Evolutionary conservation across 1,284 basidiomycete genomes (phyloP).

Genomic region (Ceratobasidium sp.): DNA sequence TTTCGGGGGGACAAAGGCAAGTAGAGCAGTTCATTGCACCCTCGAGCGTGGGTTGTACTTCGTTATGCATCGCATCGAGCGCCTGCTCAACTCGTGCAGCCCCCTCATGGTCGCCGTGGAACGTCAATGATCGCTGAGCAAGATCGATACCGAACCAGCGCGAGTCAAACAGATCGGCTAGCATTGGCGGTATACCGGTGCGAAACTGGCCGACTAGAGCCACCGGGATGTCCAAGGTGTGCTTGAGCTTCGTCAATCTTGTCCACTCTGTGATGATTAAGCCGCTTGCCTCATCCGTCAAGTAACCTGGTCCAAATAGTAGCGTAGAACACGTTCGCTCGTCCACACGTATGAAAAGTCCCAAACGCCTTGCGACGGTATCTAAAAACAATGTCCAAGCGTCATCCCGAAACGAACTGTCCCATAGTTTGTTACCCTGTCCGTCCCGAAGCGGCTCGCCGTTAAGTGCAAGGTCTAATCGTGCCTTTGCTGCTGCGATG

Average conservation of each 20-base stretch:
- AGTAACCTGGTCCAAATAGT: background rate
- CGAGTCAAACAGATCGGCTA: too few species aligned
- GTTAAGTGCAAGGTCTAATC: conserved; percentile 10
- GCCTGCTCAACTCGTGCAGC: background rate
- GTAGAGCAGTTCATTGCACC: conserved; percentile 37
- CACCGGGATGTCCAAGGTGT: too few species aligned
- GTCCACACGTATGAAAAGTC: conserved; percentile 2
- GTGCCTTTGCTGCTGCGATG: conserved; percentile 18
- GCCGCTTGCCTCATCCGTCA: too few species aligned
- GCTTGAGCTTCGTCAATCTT: too few species aligned
- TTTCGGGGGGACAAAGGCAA: conserved; percentile 26
- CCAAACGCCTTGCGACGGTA: background rate
- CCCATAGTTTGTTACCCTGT: conserved; percentile 3
- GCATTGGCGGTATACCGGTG: too few species aligned
- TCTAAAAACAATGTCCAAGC: background rate
- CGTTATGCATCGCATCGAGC: background rate
- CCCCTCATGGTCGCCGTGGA: too few species aligned
- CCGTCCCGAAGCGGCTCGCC: conserved; percentile 7
- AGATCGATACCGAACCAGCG: too few species aligned
- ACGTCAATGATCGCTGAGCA: too few species aligned
- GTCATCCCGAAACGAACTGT: background rate
- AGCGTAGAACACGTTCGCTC: background rate
- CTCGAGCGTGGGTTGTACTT: background rate
- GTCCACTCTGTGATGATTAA: too few species aligned
- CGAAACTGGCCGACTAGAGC: too few species aligned